Percentiles rank a stretch among this genome's conserved stretches.
Evolutionary conservation across 805 yeast species (phyloP).

Genomic region (Ogataea parapolymorpha): DNA sequence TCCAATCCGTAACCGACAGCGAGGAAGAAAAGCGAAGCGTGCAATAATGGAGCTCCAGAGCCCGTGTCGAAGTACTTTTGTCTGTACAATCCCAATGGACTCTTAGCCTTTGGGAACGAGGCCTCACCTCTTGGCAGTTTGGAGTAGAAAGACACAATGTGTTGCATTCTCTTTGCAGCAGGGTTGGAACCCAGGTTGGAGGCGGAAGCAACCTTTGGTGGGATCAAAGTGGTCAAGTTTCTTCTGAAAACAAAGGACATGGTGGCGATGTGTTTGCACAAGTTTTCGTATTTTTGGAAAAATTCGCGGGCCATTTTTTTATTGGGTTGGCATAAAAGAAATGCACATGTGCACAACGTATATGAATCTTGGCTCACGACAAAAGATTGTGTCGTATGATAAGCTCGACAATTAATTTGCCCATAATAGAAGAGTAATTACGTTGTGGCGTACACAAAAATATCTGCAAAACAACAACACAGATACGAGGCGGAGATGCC

Average conservation of each 20-base stretch:
- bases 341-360: constrained; percentile 1
- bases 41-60: constrained; percentile 78
- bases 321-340: constrained; percentile 9
- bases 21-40: constrained; percentile 65
- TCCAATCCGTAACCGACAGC: constrained; percentile 85
- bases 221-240: constrained; percentile 90
- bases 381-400: not conserved
- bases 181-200: constrained; percentile 93
- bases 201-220: constrained; percentile 98
- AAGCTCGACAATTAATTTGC: not conserved
- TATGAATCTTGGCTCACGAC: not conserved
- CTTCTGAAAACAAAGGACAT: constrained; percentile 92
- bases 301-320: constrained; percentile 5
- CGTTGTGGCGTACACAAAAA: not conserved
- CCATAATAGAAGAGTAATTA: not conserved
- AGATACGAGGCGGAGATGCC: not conserved
- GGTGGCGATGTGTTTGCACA: constrained; percentile 6
- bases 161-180: constrained; percentile 93
- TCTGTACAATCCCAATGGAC: constrained; percentile 73
- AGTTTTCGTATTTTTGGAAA: constrained; percentile 5
- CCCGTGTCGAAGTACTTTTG: constrained; percentile 85
- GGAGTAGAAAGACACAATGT: constrained; percentile 93
- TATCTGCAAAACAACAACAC: not conserved
- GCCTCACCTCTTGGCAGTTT: constrained; percentile 93
- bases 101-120: constrained; percentile 65